These are phyloP conservation scores for Cladorrhinum samala DNA, from an alignment of 495 filamentous ascomycete genomes.

Conservation along the genomic window DNA sequence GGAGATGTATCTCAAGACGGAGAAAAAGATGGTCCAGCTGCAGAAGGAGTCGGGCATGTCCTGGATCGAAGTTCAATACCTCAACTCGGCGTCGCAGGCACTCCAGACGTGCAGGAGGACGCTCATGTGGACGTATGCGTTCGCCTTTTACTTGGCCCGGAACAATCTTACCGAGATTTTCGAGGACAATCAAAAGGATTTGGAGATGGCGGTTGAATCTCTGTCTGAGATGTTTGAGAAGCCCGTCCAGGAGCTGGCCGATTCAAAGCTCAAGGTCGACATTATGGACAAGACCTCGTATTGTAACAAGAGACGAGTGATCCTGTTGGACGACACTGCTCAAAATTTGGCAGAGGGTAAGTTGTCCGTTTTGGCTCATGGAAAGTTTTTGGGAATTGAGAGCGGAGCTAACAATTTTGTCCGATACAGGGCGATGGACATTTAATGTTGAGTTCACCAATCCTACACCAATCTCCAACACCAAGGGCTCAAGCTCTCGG, in stretches of 20 bases:
- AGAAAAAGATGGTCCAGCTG: slow-evolving; percentile 97
- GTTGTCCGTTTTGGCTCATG: slow-evolving; percentile 22
- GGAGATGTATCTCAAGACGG: slow-evolving; percentile 90
- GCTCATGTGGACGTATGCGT: slow-evolving; percentile 98
- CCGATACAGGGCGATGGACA: slow-evolving; percentile 36
- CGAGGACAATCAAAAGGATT: slow-evolving; percentile 96
- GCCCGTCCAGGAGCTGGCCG: slow-evolving; percentile 72
- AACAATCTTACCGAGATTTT: slow-evolving; percentile 98
- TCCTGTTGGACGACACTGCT: slow-evolving; percentile 84
- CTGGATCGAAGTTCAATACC: slow-evolving; percentile 98
- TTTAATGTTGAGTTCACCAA: slow-evolving; percentile 40
- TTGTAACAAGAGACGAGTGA: slow-evolving; percentile 85
- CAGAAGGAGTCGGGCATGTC: slow-evolving; percentile 91
- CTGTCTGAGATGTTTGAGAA: slow-evolving; percentile 98
- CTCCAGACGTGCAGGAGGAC: slow-evolving; percentile 95
- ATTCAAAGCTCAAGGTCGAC: slow-evolving; percentile 74
- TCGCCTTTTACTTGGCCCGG: slow-evolving; percentile 89
- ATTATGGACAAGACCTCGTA: slow-evolving; percentile 98
- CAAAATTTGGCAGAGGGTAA: slow-evolving; percentile 81
- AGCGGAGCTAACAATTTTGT: slow-evolving; percentile 1
- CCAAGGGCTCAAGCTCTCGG: slow-evolving; percentile 18
- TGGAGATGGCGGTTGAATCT: slow-evolving; percentile 93
- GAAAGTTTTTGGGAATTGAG: not conserved
- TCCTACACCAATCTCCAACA: not conserved
- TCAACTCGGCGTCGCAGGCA: slow-evolving; percentile 85